Conservation (phyloP, 768 basidiomycete genomes). For the Floccularia luteovirens region DNA sequence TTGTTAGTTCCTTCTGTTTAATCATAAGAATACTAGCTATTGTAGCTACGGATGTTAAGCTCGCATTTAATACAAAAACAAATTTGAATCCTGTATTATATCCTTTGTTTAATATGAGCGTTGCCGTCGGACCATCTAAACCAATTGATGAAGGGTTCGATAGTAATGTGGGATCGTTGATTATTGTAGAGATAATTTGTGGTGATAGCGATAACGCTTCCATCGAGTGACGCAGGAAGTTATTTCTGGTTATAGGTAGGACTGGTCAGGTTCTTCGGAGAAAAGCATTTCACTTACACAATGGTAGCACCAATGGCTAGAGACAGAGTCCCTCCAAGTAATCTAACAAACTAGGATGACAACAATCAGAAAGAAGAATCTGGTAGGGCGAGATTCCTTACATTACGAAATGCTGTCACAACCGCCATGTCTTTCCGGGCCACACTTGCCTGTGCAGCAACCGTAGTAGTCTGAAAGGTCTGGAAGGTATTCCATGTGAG, state of each 20-base stretch:
- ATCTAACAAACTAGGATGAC: slow-evolving; percentile 47
- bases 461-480: slow-evolving; percentile 58
- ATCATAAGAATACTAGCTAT: slow-evolving; percentile 51
- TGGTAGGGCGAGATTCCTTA: slow-evolving; percentile 13
- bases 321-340: slow-evolving; percentile 62
- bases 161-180: slow-evolving; percentile 38
- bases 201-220: slow-evolving; percentile 24
- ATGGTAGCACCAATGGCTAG: slow-evolving; percentile 57
- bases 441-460: slow-evolving; percentile 69
- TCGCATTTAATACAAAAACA: slow-evolving; percentile 56
- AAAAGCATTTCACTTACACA: slow-evolving; percentile 24
- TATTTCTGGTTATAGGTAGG: slow-evolving; percentile 27
- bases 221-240: slow-evolving; percentile 38
- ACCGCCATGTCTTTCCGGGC: slow-evolving; percentile 67
- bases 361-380: slow-evolving; percentile 3
- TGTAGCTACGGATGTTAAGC: slow-evolving; percentile 45
- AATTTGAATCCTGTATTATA: slow-evolving; percentile 50
- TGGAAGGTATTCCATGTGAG: slow-evolving; percentile 13
- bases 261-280: not conserved
- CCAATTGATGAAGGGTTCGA: slow-evolving; percentile 21
- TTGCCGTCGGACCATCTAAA: slow-evolving; percentile 27
- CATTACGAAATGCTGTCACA: slow-evolving; percentile 62
- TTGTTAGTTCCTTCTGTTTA: slow-evolving; percentile 49
- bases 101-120: slow-evolving; percentile 34
- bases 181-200: slow-evolving; percentile 30